Evolutionary conservation across 2,329 filamentous ascomycete species (phyloP).

Genomic region (Sodiomyces alkalinus): DNA sequence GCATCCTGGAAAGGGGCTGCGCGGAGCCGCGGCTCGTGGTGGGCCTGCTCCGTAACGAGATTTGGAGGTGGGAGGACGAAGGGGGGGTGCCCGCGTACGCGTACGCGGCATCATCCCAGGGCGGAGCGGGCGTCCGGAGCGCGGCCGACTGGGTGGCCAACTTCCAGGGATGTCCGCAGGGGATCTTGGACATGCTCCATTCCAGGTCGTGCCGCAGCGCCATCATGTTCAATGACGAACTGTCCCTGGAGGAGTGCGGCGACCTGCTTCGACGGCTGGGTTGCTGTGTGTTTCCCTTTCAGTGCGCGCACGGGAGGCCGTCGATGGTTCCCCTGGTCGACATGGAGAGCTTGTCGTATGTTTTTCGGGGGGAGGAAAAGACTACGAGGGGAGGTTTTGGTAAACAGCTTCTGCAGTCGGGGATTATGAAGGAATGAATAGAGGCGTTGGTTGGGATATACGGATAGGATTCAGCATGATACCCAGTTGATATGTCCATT

Average conservation of each 20-base stretch:
- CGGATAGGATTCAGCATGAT: conserved; percentile 1
- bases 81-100: no score
- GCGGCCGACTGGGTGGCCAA: conserved; percentile 37
- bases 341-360: conserved; percentile 16
- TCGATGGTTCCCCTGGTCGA: conserved; percentile 49
- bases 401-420: conserved; percentile 4
- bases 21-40: conserved; percentile 56
- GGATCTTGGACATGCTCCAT: conserved; percentile 62
- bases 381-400: conserved; percentile 5
- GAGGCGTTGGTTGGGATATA: no score
- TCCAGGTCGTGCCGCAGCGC: conserved; percentile 65
- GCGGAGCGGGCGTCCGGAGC: background rate
- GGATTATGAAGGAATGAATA: background rate
- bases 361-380: background rate
- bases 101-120: no score
- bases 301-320: conserved; percentile 67
- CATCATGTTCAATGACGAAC: conserved; percentile 71
- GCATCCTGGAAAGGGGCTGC: conserved; percentile 62
- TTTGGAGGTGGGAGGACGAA: conserved; percentile 48
- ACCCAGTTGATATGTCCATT: conserved; percentile 3
- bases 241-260: conserved; percentile 42
- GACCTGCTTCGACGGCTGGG: conserved; percentile 41
- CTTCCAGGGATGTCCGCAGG: conserved; percentile 56
- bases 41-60: conserved; percentile 58
- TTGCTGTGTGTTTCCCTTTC: conserved; percentile 57